phyloP scores from a whole-genome alignment of 805 yeast genomes.

The Metschnikowia proteae region DNA sequence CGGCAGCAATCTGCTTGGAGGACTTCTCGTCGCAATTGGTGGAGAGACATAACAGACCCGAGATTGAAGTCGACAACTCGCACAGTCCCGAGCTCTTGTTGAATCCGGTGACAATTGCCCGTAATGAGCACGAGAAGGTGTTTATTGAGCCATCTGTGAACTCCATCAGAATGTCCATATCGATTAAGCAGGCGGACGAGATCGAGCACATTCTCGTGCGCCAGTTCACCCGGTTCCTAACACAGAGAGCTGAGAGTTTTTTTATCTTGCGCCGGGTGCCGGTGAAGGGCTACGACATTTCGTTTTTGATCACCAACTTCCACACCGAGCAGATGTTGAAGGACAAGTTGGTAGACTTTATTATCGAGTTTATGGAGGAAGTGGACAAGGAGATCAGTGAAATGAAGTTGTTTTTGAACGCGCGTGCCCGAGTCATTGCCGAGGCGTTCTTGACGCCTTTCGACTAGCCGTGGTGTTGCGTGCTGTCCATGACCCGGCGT shows the following conservation, averaged over 20 bases:
- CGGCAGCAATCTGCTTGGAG: constrained; percentile 89
- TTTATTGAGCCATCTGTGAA: constrained; percentile 92
- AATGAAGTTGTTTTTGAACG: constrained; percentile 93
- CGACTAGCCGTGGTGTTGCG: constrained; percentile 41
- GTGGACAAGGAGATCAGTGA: constrained; percentile 98
- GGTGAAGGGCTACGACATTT: constrained; percentile 85
- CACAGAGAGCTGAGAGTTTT: constrained; percentile 94
- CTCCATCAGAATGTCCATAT: constrained; percentile 84
- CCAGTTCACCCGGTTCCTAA: constrained; percentile 88
- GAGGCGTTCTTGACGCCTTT: constrained; percentile 92
- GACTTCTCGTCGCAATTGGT: constrained; percentile 93
- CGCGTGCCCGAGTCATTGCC: constrained; percentile 96
- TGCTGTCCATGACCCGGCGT: neutral
- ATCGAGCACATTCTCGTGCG: constrained; percentile 92
- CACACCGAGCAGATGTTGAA: constrained; percentile 96
- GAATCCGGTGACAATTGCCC: constrained; percentile 83
- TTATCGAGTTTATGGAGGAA: constrained; percentile 98
- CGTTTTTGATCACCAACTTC: constrained; percentile 87
- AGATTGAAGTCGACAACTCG: constrained; percentile 76
- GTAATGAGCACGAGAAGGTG: constrained; percentile 91
- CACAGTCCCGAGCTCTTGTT: constrained; percentile 76
- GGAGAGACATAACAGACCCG: constrained; percentile 97
- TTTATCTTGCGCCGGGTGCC: constrained; percentile 89
- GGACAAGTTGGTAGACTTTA: constrained; percentile 91
- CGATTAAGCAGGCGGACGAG: constrained; percentile 96